Evolutionary conservation across 139 green algal species (phyloP).

Genomic region (Edaphochlamys debaryana): DNA sequence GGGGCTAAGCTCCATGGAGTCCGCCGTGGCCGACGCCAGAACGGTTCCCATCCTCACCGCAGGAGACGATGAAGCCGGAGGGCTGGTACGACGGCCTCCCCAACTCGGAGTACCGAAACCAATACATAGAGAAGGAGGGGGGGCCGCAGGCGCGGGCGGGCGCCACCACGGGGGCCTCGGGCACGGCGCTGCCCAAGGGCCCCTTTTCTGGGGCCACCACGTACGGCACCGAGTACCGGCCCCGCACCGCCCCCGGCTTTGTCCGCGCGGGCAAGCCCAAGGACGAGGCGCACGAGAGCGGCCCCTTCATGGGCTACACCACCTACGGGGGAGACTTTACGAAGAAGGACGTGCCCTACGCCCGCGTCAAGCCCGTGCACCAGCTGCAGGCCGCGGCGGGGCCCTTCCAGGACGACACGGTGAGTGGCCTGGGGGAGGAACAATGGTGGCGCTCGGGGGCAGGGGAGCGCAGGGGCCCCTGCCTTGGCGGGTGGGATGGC

Average conservation of each 20-base stretch:
- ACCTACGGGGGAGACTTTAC: conserved; percentile 21
- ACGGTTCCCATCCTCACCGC: too few relatives aligned
- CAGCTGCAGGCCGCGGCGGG: not conserved
- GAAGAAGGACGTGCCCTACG: conserved; percentile 41
- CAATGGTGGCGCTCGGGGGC: too few relatives aligned
- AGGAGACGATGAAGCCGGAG: not conserved
- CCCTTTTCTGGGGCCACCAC: conserved; percentile 1
- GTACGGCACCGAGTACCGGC: conserved; percentile 33
- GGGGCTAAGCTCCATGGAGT: too few relatives aligned
- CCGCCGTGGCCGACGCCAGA: too few relatives aligned
- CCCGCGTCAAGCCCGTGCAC: not conserved
- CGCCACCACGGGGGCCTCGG: not conserved
- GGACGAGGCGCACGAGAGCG: not conserved
- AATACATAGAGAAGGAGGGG: conserved; percentile 19
- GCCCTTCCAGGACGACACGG: conserved; percentile 22
- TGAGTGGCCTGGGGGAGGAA: too few relatives aligned
- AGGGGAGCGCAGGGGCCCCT: too few relatives aligned
- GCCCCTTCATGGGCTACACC: conserved; percentile 12
- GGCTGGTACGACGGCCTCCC: conserved; percentile 35
- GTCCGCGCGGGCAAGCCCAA: not conserved
- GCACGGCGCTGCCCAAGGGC: conserved; percentile 11
- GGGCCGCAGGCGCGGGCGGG: conserved; percentile 11
- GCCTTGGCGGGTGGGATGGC: too few relatives aligned
- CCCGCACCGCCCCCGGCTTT: conserved; percentile 13
- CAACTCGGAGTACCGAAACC: conserved; percentile 10